Percentiles rank a stretch among this genome's conserved stretches.
Evolutionary conservation across 129 eudicot genomes (phyloP).

Genomic region (Ambrosia artemisiifolia): DNA sequence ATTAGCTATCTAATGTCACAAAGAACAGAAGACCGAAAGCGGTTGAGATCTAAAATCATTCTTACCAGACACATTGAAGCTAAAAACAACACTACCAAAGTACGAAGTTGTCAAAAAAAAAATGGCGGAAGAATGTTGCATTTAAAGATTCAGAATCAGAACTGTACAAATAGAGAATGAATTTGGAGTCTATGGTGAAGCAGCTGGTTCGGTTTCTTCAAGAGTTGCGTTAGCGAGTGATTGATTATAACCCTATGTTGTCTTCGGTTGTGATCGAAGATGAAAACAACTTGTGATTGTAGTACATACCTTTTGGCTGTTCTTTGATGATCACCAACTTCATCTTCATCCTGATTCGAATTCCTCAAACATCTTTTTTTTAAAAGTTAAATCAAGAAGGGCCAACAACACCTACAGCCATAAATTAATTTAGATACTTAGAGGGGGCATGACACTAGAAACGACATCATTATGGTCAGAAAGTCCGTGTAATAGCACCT

Average conservation of each 20-base stretch:
- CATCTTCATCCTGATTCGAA: conserved; percentile 28
- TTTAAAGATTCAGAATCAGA: conserved; percentile 7
- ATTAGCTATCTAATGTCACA: no score
- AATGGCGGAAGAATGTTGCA: not conserved
- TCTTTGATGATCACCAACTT: conserved; percentile 20
- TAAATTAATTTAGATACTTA: not conserved
- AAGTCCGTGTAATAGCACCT: no score
- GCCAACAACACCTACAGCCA: conserved; percentile 14
- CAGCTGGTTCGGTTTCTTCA: conserved; percentile 1
- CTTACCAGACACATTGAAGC: not conserved
- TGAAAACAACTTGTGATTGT: not conserved
- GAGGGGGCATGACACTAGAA: not conserved
- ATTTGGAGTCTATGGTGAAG: conserved; percentile 1
- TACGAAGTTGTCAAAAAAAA: not conserved
- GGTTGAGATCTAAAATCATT: not conserved
- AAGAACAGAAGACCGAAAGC: conserved; percentile 3
- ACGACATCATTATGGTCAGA: not conserved
- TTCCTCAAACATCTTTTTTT: not conserved
- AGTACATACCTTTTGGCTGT: conserved; percentile 6
- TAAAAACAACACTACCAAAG: not conserved
- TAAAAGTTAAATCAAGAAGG: conserved; percentile 18
- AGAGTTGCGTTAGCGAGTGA: not conserved
- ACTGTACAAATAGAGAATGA: conserved; percentile 7
- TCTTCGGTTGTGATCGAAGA: conserved; percentile 3
- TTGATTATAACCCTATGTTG: not conserved